Conservation (phyloP, 1,284 basidiomycete genomes). For the Trichosporon sp. region DNA sequence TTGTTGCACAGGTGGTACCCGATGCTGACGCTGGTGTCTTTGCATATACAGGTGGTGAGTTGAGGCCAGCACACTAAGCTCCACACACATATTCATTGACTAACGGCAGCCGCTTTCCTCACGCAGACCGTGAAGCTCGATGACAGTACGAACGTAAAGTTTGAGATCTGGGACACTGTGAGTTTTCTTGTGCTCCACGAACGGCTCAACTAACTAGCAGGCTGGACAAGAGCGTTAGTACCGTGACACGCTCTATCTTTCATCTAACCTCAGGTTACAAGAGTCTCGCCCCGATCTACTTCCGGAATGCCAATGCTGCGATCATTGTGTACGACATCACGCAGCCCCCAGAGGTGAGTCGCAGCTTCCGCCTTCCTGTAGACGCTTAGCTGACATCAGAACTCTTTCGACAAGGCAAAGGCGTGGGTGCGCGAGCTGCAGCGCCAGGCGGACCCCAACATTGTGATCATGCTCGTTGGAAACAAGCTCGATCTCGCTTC, state of each 20-base stretch:
- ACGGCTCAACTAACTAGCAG: conserved; percentile 17
- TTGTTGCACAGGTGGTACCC: too few relatives aligned
- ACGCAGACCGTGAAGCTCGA: conserved; percentile 91
- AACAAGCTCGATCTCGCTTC: conserved; percentile 87
- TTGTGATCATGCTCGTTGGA: conserved; percentile 90
- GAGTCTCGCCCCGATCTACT: conserved; percentile 81
- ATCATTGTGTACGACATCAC: conserved; percentile 98
- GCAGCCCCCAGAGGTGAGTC: conserved; percentile 33
- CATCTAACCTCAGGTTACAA: conserved; percentile 41
- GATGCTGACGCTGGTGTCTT: conserved; percentile 2
- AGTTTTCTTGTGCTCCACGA: neutral
- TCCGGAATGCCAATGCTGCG: conserved; percentile 95
- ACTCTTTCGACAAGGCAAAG: conserved; percentile 86
- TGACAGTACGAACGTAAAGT: conserved; percentile 86
- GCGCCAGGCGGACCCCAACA: conserved; percentile 93
- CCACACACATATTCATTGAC: neutral
- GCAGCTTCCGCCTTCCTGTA: neutral
- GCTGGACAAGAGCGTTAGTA: conserved; percentile 48
- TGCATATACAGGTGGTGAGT: conserved; percentile 21
- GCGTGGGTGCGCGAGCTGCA: conserved; percentile 96
- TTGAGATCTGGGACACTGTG: conserved; percentile 82
- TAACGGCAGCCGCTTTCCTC: conserved; percentile 74
- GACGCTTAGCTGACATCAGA: conserved; percentile 28
- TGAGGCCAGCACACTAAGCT: too few relatives aligned
- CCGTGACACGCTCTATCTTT: neutral